Base-by-base conservation (phyloP, 495 filamentous ascomycete genomes). In the Achaetomiella virescens region DNA sequence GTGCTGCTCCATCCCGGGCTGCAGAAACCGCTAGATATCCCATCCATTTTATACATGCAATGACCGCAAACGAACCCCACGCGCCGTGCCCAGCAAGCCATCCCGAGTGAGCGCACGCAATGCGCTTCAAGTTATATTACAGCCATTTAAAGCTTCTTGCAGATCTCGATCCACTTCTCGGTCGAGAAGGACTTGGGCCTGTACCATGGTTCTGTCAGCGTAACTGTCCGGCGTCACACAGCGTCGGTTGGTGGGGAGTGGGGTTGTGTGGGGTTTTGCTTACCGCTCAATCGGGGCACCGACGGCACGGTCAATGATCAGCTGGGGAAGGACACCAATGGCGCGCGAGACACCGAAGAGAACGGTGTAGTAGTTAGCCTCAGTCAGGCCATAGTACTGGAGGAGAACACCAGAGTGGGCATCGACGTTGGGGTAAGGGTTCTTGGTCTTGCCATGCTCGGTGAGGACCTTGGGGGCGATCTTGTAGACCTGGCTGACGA, bases 371-470 rank as follows among this genome's bases (percentile, higher is more conserved):
- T 93, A 98, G 86, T 86, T 97, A 72, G 93, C 86, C 81, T 98
- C 92, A 57, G 88, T 97, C 72, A 98, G 80, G 65, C 93, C 93
- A 75, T 98, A 98, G 83, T 98, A 96, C 79, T 98, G 95, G 52
- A 98, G 88, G 61, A 98, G 89, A 61, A 97, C 93, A 80, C 93
- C 93, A 38, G 89, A 95, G 86, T 98, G 93, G 57, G 76, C 75
- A 57, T 75, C 72, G 51, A 78, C 70, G 64, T 73, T 73, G 58
- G 65, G 64, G 64, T 51, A 72, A 43, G 72, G 65, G 86, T 95
- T 93, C 87, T 95, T 95, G 75, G 90, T 95, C 88, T 98, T 98
- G 76, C 93, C 93, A 79, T 98, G 93, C 82, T 97, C 92, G 57
- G 95, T 97, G 64, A 98, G 78, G 55, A 98, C 93, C 68, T 88